Conservation (phyloP, 352 stramenopile genomes). For the Globisporangium barbulae region DNA sequence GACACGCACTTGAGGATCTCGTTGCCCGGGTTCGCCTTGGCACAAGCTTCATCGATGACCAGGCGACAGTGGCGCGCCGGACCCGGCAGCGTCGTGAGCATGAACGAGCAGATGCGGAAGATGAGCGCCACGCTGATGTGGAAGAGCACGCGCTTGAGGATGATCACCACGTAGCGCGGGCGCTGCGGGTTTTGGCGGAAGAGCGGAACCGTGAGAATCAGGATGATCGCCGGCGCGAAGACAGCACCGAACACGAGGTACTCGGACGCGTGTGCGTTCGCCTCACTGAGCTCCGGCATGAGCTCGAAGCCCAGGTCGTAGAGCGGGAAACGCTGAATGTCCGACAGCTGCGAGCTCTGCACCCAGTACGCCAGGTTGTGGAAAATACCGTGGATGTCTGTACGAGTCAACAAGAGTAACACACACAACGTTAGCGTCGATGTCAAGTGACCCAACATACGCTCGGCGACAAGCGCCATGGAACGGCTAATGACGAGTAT, state of each 20-base stretch:
- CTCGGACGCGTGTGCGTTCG: conserved; percentile 52
- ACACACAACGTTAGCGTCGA: background rate
- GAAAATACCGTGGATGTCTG: conserved; percentile 78
- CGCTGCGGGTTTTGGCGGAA: conserved; percentile 60
- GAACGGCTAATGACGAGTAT: no score
- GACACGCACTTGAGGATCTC: conserved; percentile 52
- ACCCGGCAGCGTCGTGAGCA: conserved; percentile 68
- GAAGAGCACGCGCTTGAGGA: conserved; percentile 78
- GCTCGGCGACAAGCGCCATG: no score
- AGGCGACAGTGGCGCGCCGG: conserved; percentile 71
- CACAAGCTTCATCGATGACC: conserved; percentile 61
- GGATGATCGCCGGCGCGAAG: conserved; percentile 68
- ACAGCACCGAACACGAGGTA: conserved; percentile 74
- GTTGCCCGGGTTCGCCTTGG: conserved; percentile 40
- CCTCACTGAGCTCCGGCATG: conserved; percentile 59
- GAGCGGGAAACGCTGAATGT: conserved; percentile 66
- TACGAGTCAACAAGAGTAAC: background rate
- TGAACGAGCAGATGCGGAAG: conserved; percentile 78
- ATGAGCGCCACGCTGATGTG: conserved; percentile 72
- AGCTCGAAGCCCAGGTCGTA: conserved; percentile 77
- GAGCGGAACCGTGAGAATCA: conserved; percentile 61
- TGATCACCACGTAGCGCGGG: conserved; percentile 74
- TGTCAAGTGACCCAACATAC: background rate
- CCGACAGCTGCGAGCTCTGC: conserved; percentile 58
- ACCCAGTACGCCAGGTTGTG: conserved; percentile 88